Base-by-base conservation (phyloP, 176 grass and related monocot species). In the Calamus simplicifolius region DNA sequence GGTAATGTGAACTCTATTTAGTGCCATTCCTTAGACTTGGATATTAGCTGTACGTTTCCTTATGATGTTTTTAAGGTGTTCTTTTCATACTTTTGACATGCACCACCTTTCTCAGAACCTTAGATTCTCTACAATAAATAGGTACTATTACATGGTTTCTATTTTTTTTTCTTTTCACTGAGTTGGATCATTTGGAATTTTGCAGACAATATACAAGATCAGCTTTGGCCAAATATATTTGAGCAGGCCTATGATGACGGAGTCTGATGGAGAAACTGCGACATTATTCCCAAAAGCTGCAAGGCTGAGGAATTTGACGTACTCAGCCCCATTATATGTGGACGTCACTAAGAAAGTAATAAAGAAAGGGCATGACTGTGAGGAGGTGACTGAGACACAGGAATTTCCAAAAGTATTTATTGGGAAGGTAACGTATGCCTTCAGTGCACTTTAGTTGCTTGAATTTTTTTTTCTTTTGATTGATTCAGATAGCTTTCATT, bases 301-400 rank as follows among this genome's bases (percentile, higher is more conserved):
- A 72, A 85, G 93, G 29, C 76, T 98, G 31, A 82, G 93, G 53
- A 98, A 98, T 66, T 57, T 92, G 56, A 98, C 93, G 25, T 98
- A 98, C 67, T 98, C 93, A 0, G 93, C 93, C 30, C 87, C 84
- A 25, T 67, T 98, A 18, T 98, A 98, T 79, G 93, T 92, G 21
- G 93, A 98, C 64, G 87, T 98, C 50, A 88, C 88, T 25, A 88
- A 92, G 54, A 81, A 85, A 75, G 84, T 98, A 69, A 75, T 92
- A 58, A 98, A 92, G 71, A 92, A 98, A 77, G 93, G 87, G n/a
- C 88, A 98, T 58, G 93, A 98, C 59, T 98, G 93, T 51, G 93
- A 98, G 58, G 87, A 98, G 70, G 93, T 98, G 60, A 85, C 84
- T 25, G 93, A 92, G 77, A 98, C 81, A 67, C 62, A 80, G 51